phyloP scores from a whole-genome alignment of 2,329 filamentous ascomycete species.

The Fusarium sp. region DNA sequence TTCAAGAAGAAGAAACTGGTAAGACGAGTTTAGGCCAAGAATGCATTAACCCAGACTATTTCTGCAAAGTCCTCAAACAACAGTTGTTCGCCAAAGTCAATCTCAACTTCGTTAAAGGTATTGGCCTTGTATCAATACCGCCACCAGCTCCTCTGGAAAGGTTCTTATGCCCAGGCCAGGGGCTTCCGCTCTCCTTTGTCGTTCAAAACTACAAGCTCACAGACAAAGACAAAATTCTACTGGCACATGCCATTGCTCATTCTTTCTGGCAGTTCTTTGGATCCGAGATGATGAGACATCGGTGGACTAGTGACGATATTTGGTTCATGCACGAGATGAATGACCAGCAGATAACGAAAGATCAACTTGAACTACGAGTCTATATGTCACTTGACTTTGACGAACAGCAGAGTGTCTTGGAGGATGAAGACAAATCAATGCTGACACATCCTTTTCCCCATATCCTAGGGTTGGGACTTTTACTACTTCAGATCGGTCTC shows the following conservation, averaged over 20 bases:
- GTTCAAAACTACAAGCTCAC: not conserved
- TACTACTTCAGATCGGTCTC: not conserved
- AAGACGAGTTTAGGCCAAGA: fast-evolving
- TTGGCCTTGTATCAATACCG: fast-evolving
- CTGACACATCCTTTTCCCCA: not conserved
- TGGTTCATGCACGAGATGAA: slow-evolving; percentile 6
- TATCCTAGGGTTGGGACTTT: fast-evolving
- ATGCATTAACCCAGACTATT: not conserved
- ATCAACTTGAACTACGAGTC: fast-evolving
- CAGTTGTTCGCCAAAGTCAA: not conserved
- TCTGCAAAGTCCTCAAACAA: fast-evolving
- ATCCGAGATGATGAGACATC: fast-evolving
- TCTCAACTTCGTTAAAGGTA: not conserved
- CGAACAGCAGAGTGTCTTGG: fast-evolving
- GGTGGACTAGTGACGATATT: not conserved
- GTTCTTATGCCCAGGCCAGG: not conserved
- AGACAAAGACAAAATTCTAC: fast-evolving
- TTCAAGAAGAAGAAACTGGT: fast-evolving
- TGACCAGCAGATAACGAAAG: fast-evolving
- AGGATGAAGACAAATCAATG: not conserved
- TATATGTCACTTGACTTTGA: not conserved
- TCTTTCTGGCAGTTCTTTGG: slow-evolving; percentile 2
- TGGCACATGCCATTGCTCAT: not conserved
- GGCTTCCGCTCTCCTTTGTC: fast-evolving
- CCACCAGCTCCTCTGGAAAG: not conserved